Evolutionary conservation across 176 grass and related monocot species (phyloP).

Genomic region (Ampelocalamus luodianensis): DNA sequence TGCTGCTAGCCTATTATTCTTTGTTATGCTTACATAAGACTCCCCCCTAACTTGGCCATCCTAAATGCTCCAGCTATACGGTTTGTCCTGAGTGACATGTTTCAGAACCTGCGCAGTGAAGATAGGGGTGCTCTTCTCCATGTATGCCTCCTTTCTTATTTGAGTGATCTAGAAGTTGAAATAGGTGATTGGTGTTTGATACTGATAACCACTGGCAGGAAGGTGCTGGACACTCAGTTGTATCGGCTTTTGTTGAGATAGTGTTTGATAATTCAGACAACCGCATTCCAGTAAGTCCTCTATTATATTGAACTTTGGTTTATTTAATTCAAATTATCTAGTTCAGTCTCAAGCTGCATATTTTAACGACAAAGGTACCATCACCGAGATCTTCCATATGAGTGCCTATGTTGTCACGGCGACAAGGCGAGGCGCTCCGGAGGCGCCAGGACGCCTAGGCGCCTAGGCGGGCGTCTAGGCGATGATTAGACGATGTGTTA

Average conservation of each 20-base stretch:
- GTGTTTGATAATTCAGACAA: conserved; percentile 98
- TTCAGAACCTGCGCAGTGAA: conserved; percentile 88
- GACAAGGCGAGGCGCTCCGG: too few relatives aligned
- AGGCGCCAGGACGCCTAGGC: too few relatives aligned
- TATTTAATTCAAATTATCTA: conserved; percentile 18
- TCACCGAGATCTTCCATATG: conserved; percentile 22
- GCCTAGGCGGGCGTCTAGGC: too few relatives aligned
- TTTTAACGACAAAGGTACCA: conserved; percentile 29
- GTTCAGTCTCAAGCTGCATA: conserved; percentile 29
- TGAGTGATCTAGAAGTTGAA: conserved; percentile 40
- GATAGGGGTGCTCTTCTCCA: conserved; percentile 96
- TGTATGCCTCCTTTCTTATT: conserved; percentile 61
- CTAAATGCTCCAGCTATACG: conserved; percentile 81
- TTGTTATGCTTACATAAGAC: background rate
- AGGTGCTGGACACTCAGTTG: conserved; percentile 96
- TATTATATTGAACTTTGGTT: conserved; percentile 27
- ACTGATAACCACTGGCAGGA: conserved; percentile 67
- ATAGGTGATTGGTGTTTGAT: conserved; percentile 39
- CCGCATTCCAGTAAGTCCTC: conserved; percentile 89
- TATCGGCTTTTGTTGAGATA: conserved; percentile 99
- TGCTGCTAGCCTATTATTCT: conserved; percentile 18
- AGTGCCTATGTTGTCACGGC: too few relatives aligned
- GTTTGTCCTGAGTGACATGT: conserved; percentile 97
- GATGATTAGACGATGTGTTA: too few relatives aligned
- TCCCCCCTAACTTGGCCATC: conserved; percentile 26